A percentile compares a stretch with the other conserved stretches of the same genome.
Evolutionary conservation across 1,284 basidiomycete genomes (phyloP).

Genomic region (Fomes fomentarius): DNA sequence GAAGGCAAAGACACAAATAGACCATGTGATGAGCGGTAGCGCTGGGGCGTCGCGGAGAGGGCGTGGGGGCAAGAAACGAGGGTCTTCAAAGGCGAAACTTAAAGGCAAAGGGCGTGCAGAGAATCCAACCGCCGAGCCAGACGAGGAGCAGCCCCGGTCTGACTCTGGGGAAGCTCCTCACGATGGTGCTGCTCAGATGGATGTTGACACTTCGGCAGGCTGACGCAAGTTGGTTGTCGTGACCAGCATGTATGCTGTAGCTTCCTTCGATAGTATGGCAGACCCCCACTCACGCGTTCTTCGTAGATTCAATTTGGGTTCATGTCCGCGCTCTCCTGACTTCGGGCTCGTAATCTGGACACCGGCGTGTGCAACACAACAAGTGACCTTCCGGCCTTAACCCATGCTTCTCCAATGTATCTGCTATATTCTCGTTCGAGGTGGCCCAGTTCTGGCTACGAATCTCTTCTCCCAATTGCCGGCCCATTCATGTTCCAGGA

Average conservation of each 20-base stretch:
- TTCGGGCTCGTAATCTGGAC: not conserved
- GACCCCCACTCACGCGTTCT: constrained; percentile 13
- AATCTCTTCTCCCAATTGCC: no score
- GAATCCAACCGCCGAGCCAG: not conserved
- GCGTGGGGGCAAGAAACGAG: constrained; percentile 21
- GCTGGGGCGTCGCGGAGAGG: constrained; percentile 18
- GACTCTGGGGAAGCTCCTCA: not conserved
- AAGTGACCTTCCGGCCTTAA: no score
- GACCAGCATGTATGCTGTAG: not conserved
- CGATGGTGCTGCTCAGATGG: constrained; percentile 5
- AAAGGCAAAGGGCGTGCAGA: constrained; percentile 5
- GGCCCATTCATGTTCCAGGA: no score
- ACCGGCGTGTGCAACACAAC: no score
- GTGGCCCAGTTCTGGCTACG: no score
- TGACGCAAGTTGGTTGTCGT: not conserved
- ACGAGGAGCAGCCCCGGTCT: not conserved
- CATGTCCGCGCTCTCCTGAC: not conserved
- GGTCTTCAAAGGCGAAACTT: constrained; percentile 6
- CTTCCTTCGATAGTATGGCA: not conserved
- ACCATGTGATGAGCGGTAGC: constrained; percentile 21
- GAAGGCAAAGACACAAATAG: constrained; percentile 22
- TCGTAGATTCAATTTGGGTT: constrained; percentile 9
- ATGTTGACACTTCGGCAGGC: constrained; percentile 16
- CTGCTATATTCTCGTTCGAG: no score
- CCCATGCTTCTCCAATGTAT: no score